Evolutionary conservation across 495 filamentous ascomycete species (phyloP).

Genomic region (Aspergillus carlsbadensis): DNA sequence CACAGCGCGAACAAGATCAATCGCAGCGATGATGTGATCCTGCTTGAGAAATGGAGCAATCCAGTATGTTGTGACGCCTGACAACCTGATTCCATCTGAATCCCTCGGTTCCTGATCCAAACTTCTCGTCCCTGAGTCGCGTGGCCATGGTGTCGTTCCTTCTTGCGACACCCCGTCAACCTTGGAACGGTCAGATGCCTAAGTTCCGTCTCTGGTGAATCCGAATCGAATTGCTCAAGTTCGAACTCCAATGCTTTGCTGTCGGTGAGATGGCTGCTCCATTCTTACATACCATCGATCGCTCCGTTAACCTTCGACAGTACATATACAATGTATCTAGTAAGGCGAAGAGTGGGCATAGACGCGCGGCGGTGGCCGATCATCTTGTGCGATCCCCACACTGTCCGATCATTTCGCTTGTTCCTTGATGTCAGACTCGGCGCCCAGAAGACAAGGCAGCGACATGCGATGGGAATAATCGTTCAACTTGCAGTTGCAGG

Average conservation of each 20-base stretch:
- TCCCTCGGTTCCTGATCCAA: neutral
- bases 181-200: too few relatives aligned
- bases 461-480: neutral
- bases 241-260: too few relatives aligned
- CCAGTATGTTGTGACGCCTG: too few relatives aligned
- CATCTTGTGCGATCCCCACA: conserved; percentile 14
- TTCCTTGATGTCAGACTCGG: neutral
- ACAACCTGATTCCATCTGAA: neutral
- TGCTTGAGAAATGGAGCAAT: neutral
- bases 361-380: conserved; percentile 27
- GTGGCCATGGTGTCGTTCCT: neutral
- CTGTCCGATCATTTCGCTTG: neutral
- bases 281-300: too few relatives aligned
- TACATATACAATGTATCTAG: too few relatives aligned
- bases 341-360: neutral
- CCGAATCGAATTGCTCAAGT: too few relatives aligned
- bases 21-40: neutral
- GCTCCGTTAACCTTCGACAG: too few relatives aligned
- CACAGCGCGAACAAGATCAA: neutral
- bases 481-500: neutral
- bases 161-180: too few relatives aligned
- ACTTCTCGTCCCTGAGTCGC: neutral
- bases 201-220: too few relatives aligned
- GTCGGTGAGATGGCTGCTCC: too few relatives aligned
- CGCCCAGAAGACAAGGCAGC: neutral